A percentile compares a stretch with the other conserved stretches of the same genome.
Evolutionary conservation across 345 rosid genomes (phyloP).

Genomic region (Eucalyptus tenuipes): DNA sequence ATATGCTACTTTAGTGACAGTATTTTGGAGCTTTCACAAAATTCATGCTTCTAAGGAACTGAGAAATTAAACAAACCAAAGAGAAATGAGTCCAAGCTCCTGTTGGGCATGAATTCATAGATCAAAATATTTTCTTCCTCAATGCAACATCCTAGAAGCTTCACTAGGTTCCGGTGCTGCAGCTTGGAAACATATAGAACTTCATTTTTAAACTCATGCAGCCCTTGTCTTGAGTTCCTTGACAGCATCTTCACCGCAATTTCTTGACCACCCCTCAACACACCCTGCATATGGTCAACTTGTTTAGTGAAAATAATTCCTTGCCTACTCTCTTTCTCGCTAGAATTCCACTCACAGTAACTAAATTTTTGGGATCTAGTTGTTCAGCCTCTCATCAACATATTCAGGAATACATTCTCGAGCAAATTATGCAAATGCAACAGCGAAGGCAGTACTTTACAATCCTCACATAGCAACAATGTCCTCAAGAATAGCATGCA

Average conservation of each 20-base stretch:
- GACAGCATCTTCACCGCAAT: conserved; percentile 3
- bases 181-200: conserved; percentile 8
- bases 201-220: background rate
- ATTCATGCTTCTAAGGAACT: background rate
- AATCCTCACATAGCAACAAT: too few species aligned
- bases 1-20: too few species aligned
- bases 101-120: conserved; percentile 36
- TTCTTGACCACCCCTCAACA: background rate
- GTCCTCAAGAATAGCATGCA: background rate
- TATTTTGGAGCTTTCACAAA: too few species aligned
- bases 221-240: background rate
- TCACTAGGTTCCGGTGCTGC: conserved; percentile 28
- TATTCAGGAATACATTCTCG: too few species aligned
- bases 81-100: conserved; percentile 24
- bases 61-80: conserved; percentile 6
- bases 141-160: conserved; percentile 21
- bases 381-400: background rate
- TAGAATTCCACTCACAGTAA: background rate
- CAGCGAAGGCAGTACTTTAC: too few species aligned
- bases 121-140: conserved; percentile 20
- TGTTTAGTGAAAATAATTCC: too few species aligned
- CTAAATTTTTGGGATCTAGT: background rate
- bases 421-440: too few species aligned
- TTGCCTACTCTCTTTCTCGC: too few species aligned
- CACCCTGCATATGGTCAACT: background rate